phyloP scores from a whole-genome alignment of 257 asterid species.

The Nicotiana undulata region DNA sequence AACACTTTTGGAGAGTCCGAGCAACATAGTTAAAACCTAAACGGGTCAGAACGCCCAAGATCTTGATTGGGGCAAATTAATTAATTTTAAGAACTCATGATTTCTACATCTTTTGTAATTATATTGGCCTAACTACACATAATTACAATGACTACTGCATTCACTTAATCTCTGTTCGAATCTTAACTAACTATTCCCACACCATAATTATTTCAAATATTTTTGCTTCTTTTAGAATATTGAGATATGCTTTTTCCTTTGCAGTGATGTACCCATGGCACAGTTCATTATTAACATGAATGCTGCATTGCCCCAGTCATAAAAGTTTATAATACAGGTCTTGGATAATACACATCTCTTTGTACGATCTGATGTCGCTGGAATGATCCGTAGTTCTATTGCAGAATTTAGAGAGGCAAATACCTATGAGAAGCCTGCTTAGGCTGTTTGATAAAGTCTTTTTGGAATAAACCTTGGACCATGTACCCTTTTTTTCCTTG shows the following conservation, averaged over 20 bases:
- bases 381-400: slow-evolving; percentile 59
- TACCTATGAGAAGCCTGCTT: slow-evolving; percentile 76
- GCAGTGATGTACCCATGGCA: slow-evolving; percentile 90
- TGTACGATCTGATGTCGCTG: slow-evolving; percentile 67
- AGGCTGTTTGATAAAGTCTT: background rate
- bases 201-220: background rate
- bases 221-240: background rate
- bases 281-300: slow-evolving; percentile 81
- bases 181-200: background rate
- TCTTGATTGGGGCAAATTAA: background rate
- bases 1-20: too few species aligned
- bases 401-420: slow-evolving; percentile 67
- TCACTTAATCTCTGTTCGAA: background rate
- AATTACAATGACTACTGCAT: background rate
- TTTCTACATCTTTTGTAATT: background rate
- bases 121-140: background rate
- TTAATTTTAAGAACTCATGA: background rate
- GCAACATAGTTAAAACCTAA: background rate
- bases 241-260: background rate
- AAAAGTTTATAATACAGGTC: slow-evolving; percentile 66
- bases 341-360: slow-evolving; percentile 70
- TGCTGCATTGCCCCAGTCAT: slow-evolving; percentile 54
- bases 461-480: background rate
- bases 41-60: background rate
- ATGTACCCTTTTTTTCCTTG: too few species aligned